Evolutionary conservation across 2,329 filamentous ascomycete species (phyloP).

Genomic region (Fonsecaea nubica): DNA sequence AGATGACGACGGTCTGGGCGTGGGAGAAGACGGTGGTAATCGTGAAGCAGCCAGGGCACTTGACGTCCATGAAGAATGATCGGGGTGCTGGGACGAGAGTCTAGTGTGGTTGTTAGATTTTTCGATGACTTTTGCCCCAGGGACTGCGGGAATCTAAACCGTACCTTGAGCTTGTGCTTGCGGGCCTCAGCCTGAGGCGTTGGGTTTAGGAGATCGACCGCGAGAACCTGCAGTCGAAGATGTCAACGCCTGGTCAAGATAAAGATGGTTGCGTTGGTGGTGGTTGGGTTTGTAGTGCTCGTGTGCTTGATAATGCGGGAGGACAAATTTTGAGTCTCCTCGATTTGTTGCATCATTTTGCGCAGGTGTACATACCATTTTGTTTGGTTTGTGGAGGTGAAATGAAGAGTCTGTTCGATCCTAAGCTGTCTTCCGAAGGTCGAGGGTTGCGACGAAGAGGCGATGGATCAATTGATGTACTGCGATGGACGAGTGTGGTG

Average conservation of each 20-base stretch:
- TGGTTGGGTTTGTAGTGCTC: slow-evolving; percentile 37
- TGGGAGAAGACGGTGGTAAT: slow-evolving; percentile 99
- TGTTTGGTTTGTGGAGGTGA: slow-evolving; percentile 58
- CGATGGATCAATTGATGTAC: slow-evolving; percentile 46
- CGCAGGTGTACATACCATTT: slow-evolving; percentile 67
- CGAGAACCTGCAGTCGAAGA: slow-evolving; percentile 80
- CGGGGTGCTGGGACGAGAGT: slow-evolving; percentile 93
- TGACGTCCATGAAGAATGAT: slow-evolving; percentile 99
- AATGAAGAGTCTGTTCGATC: slow-evolving; percentile 9
- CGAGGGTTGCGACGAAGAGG: slow-evolving; percentile 40
- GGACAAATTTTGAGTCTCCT: slow-evolving; percentile 36
- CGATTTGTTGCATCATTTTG: slow-evolving; percentile 21
- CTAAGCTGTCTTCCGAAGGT: slow-evolving; percentile 45
- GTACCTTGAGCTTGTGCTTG: slow-evolving; percentile 99
- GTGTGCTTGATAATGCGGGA: slow-evolving; percentile 35
- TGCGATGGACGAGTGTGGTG: slow-evolving; percentile 32
- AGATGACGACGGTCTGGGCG: slow-evolving; percentile 99
- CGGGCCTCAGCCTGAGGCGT: slow-evolving; percentile 95
- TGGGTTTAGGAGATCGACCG: slow-evolving; percentile 99
- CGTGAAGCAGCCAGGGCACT: slow-evolving; percentile 99
- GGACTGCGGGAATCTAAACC: slow-evolving; percentile 40
- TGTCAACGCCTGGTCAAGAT: slow-evolving; percentile 27
- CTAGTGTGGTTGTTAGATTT: slow-evolving; percentile 54
- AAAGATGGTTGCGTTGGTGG: slow-evolving; percentile 29
- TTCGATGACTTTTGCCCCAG: slow-evolving; percentile 2